Evolutionary conservation across 2,329 filamentous ascomycete genomes (phyloP).

Genomic region (Claviceps pazoutovae): DNA sequence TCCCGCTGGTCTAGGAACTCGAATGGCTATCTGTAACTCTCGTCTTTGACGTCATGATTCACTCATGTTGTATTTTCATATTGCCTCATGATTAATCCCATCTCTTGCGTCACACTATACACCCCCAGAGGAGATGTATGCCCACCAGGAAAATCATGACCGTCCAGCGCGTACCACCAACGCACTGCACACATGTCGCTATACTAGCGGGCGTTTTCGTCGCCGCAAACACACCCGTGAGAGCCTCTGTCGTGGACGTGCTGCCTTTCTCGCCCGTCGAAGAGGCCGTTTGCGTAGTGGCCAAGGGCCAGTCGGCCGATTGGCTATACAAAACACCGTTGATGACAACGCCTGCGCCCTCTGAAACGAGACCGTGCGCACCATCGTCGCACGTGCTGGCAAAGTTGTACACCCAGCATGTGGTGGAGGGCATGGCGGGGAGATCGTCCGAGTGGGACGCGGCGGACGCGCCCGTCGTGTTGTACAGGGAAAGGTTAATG

Average conservation of each 20-base stretch:
- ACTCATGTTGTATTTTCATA: too few species aligned
- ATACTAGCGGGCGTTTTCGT: slow-evolving; percentile 16
- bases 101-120: background rate
- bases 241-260: slow-evolving; percentile 9
- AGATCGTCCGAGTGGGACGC: slow-evolving; percentile 34
- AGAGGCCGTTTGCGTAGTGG: slow-evolving; percentile 12
- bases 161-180: background rate
- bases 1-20: too few species aligned
- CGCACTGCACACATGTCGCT: background rate
- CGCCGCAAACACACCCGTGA: slow-evolving; percentile 23
- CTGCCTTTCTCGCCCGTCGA: slow-evolving; percentile 9
- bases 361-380: slow-evolving; percentile 33
- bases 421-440: slow-evolving; percentile 32
- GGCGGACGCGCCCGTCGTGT: slow-evolving; percentile 43
- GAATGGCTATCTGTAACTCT: too few species aligned
- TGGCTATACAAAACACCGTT: slow-evolving; percentile 42
- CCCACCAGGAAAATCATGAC: background rate
- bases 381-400: slow-evolving; percentile 34
- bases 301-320: slow-evolving; percentile 27
- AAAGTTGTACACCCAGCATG: slow-evolving; percentile 46
- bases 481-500: slow-evolving; percentile 37
- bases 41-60: too few species aligned
- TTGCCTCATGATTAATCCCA: too few species aligned
- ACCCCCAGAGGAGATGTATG: background rate
- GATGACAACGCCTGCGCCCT: slow-evolving; percentile 40